Base-by-base conservation (phyloP, 2,329 filamentous ascomycete genomes). In the Grosmannia huntii region DNA sequence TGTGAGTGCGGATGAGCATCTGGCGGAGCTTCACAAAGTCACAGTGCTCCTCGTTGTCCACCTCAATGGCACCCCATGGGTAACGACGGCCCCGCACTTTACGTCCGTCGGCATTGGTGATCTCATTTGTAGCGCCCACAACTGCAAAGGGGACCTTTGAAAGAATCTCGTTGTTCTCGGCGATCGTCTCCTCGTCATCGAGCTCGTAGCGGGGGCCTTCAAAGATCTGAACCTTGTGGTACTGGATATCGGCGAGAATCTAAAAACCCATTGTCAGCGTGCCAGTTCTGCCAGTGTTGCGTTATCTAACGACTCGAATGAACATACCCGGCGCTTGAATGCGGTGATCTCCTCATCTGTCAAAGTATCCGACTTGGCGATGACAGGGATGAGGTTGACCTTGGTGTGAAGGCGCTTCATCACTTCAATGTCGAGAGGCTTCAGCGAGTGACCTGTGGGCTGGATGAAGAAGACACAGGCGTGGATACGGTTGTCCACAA, bases 91-190 rank as follows among this genome's bases (percentile, higher is more conserved):
- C 94, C 68, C 94, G 90, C 66, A 97, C 91, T 75, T 94, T 94
- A 72, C 92, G 90, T 62, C 94, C 94, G 71, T 97, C 92, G 60
- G 89, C 81, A 62, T 87, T 94, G 64, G 85, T 86, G 67, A 99
- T 90, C 76, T 99, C 94, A 66, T 89, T 85, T 73, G 95, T 97
- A 66, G 94, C 92, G 77, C 94, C 94, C 63, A 99, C 94, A 65
- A 99, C 90, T 57, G 94, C 94, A 68, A 99, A 99, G 48, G 94
- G 94, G 60, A 99, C 92, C 83, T 97, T 97, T 72, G 92, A 96
- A 90, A 99, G 94, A 74, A 99, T 99, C 79, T 99, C 94, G 74
- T 95, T 94, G 82, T 99, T 99, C 82, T 99, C 94, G 28, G 94
- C 94, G 72, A 99, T 96, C 44, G 94, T 99, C 82, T 99, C 94